A percentile compares a stretch with the other conserved stretches of the same genome.
Conservation (phyloP, 169 alveolate species). For the Cyclospora cayetanensis region DNA sequence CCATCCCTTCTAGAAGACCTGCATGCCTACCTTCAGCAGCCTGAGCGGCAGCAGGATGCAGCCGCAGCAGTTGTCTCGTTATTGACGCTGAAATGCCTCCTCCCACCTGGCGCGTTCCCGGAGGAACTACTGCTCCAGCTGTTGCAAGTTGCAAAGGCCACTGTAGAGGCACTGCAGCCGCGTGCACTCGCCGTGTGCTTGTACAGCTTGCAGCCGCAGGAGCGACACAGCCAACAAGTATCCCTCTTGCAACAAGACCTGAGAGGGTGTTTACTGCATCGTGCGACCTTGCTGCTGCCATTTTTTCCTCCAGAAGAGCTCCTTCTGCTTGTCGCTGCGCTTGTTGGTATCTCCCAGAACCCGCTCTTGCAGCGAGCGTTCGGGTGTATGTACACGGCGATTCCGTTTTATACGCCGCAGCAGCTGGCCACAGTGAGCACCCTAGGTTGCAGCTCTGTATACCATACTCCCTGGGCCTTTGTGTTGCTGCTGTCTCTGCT, state of each 20-base stretch:
- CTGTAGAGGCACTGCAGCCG: neutral
- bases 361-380: neutral
- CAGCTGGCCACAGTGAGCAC: constrained; percentile 10
- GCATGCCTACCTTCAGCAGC: neutral
- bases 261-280: neutral
- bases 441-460: neutral
- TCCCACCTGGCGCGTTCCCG: neutral
- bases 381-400: neutral
- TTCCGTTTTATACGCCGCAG: neutral
- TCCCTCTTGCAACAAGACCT: neutral
- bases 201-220: constrained; percentile 39
- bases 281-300: neutral
- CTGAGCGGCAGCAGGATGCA: neutral
- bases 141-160: neutral
- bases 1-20: constrained; percentile 12
- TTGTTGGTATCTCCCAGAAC: neutral
- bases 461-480: neutral
- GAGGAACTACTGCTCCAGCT: neutral
- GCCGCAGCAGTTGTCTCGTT: constrained; percentile 9
- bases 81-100: neutral
- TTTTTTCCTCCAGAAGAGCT: neutral
- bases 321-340: neutral
- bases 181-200: constrained; percentile 7
- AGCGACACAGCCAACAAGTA: neutral
- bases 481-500: neutral